These are phyloP conservation scores for Pyrus hybrid DNA, from an alignment of 331 rosid genomes.

Conservation along the genomic window DNA sequence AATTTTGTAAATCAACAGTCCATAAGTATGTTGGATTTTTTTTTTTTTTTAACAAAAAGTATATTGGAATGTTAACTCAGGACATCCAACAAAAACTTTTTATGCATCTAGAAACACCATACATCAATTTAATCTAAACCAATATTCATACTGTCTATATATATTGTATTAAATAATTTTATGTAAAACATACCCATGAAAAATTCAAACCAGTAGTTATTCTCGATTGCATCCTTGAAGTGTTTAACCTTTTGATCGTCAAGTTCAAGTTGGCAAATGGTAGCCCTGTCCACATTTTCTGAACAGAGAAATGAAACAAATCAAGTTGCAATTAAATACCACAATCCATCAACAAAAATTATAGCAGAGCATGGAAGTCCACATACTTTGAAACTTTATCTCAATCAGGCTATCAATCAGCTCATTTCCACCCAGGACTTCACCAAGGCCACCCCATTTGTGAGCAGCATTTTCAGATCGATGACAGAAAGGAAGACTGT, in stretches of 20 bases:
- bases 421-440: conserved; percentile 97
- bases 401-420: conserved; percentile 85
- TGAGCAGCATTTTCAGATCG: conserved; percentile 54
- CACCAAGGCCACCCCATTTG: conserved; percentile 99
- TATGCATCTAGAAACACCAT: not conserved
- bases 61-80: not conserved
- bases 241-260: conserved; percentile 63
- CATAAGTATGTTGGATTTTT: not conserved
- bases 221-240: conserved; percentile 93
- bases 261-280: conserved; percentile 55
- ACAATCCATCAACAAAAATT: not conserved
- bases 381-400: conserved; percentile 66
- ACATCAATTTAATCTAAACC: not conserved
- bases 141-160: not conserved
- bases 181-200: conserved; percentile 65
- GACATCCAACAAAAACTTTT: not conserved
- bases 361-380: conserved; percentile 3
- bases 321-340: not conserved
- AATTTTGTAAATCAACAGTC: not conserved
- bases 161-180: not conserved
- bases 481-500: conserved; percentile 90
- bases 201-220: conserved; percentile 92
- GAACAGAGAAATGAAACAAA: not conserved
- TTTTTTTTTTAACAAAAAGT: no score
- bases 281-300: conserved; percentile 72